Conservation (phyloP, 2,329 filamentous ascomycete species). For the Aspergillus nomiae region DNA sequence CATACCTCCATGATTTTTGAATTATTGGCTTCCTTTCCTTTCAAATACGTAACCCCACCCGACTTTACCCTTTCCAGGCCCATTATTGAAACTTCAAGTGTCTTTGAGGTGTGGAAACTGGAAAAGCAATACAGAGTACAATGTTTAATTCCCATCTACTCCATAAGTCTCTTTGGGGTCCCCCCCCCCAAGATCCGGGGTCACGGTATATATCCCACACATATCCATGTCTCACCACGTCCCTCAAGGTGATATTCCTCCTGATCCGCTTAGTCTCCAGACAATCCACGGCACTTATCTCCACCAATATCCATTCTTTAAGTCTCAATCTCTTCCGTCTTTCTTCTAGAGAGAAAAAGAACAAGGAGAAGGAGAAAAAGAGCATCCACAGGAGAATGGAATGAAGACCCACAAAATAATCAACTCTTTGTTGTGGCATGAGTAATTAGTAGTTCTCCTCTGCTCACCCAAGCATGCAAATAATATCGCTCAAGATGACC, state of each 20-base stretch:
- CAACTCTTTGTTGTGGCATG: background rate
- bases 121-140: too few species aligned
- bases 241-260: background rate
- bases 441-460: background rate
- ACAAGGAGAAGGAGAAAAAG: background rate
- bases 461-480: background rate
- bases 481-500: background rate
- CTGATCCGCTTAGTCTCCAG: background rate
- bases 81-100: background rate
- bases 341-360: background rate
- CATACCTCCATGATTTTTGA: background rate
- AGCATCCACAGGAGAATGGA: background rate
- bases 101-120: background rate
- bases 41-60: background rate
- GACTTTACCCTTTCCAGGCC: background rate
- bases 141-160: background rate
- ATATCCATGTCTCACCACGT: background rate
- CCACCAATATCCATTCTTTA: background rate
- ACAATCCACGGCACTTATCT: background rate
- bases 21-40: background rate
- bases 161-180: background rate
- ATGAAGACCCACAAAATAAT: background rate
- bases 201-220: background rate
- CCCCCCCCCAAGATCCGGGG: background rate
- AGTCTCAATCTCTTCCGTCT: background rate